Evolutionary conservation across 768 basidiomycete species (phyloP), one percentile per base, ranked within the genome.

Genomic region (Termitomyces sp.): DNA sequence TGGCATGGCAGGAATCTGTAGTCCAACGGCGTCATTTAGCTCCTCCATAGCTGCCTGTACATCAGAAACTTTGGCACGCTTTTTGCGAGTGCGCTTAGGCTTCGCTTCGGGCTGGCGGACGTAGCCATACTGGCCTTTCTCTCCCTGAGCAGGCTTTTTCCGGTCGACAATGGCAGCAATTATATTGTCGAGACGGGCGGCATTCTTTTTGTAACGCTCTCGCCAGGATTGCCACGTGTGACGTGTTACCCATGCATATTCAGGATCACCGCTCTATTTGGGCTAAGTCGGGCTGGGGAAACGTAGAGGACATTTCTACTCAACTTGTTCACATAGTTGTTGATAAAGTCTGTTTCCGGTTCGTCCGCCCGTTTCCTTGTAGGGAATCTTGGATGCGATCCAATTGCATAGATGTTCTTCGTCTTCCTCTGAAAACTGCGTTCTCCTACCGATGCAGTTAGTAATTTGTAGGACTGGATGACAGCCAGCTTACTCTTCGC

Each of bases 211-310:
- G 75, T 93, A 93, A 30, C 91, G 79, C 67, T 93, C 91, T 27
- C 91, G 82, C 91, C 91, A 93, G 16, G 91, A 93, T 62, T 92
- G 89, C 91, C 91, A 93, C 2, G 90, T 91, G 68, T 93, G 91
- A 16, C 90, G 85, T 26, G 76, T 79, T 20, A 91, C 91, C 91
- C 91, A 93, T 0, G 81, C 76, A 64, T 84, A 91, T 61, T 89
- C 88, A 2, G 89, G 86, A 60, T 91, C 87, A 50, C 72, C 71
- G 48, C 75, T 76, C 89, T 91, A 62, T 9, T 36, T 18, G 18
- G 42, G 14, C 26, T 55, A 20, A 34, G 43, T 36, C 13, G 16
- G 9, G 47, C 46, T 32, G 52, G 7, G 4, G 55, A 48, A 33
- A 56, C 6, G 4, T 13, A 20, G 12, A 56, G 10, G 4, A 22